phyloP scores from a whole-genome alignment of 345 rosid genomes.

The Brassica carinata region DNA sequence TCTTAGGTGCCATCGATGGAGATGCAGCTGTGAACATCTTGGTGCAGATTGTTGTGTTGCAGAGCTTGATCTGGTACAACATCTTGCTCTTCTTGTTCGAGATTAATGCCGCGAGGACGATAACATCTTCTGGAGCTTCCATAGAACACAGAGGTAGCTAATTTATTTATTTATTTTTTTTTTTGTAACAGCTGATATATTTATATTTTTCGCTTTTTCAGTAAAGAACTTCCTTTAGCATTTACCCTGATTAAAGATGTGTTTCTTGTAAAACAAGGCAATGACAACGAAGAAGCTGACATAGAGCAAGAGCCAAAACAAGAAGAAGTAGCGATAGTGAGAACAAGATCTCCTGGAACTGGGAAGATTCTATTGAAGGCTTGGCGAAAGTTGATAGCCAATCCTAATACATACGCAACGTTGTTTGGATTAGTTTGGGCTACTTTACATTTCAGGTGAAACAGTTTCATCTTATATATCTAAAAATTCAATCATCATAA shows the following conservation, averaged over 20 bases:
- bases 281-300: constrained; percentile 38
- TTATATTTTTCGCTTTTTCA: neutral
- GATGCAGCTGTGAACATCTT: constrained; percentile 56
- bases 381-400: constrained; percentile 62
- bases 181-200: too few relatives aligned
- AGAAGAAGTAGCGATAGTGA: constrained; percentile 42
- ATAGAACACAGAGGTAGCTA: constrained; percentile 55
- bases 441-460: constrained; percentile 70
- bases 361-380: constrained; percentile 57
- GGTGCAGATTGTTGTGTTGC: constrained; percentile 76
- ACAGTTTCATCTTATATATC: neutral
- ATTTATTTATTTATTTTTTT: neutral
- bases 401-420: constrained; percentile 87
- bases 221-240: neutral
- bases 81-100: constrained; percentile 73
- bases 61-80: constrained; percentile 85
- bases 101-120: constrained; percentile 55
- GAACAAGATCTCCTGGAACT: constrained; percentile 45
- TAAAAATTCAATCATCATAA: constrained; percentile 2
- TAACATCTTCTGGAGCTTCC: constrained; percentile 43
- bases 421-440: constrained; percentile 76
- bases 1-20: constrained; percentile 73
- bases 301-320: constrained; percentile 57
- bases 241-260: neutral
- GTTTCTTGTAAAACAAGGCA: constrained; percentile 35